A percentile compares a stretch with the other conserved stretches of the same genome.
Conservation (phyloP, 345 rosid genomes). For the Syzygium jambos region DNA sequence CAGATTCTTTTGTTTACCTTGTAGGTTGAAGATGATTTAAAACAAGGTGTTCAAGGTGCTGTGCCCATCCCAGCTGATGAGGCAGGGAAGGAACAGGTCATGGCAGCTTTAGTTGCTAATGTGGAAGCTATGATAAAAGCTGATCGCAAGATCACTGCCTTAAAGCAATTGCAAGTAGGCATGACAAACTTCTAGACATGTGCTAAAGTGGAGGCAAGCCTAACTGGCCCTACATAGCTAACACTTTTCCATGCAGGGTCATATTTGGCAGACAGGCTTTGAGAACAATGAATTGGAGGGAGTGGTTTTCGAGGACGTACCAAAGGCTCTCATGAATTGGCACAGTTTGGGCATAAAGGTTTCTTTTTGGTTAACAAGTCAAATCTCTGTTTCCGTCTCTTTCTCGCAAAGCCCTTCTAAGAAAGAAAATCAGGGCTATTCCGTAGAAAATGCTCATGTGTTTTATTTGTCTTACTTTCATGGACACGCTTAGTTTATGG, state of each 20-base stretch:
- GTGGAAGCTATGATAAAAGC: conserved; percentile 92
- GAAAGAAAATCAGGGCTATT: background rate
- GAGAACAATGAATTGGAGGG: conserved; percentile 65
- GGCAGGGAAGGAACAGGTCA: conserved; percentile 70
- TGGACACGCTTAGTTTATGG: background rate
- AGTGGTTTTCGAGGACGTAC: conserved; percentile 78
- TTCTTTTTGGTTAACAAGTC: background rate
- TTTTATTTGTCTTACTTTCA: background rate
- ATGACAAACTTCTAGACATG: background rate
- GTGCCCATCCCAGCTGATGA: conserved; percentile 60
- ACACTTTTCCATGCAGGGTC: conserved; percentile 52
- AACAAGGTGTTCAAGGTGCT: conserved; percentile 56
- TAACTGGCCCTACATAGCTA: background rate
- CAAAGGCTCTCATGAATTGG: conserved; percentile 83
- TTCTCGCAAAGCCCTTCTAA: background rate
- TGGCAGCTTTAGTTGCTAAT: conserved; percentile 78
- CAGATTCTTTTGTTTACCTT: background rate
- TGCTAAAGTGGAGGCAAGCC: background rate
- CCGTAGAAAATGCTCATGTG: background rate
- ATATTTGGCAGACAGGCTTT: conserved; percentile 93
- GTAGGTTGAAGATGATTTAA: conserved; percentile 74
- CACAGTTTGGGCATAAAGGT: conserved; percentile 81
- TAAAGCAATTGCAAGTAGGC: conserved; percentile 90
- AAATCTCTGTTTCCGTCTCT: background rate
- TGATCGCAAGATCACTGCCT: conserved; percentile 89